A percentile compares a stretch with the other conserved stretches of the same genome.
Conservation (phyloP, 805 yeast species). For the Schizosaccharomyces osmophilus region DNA sequence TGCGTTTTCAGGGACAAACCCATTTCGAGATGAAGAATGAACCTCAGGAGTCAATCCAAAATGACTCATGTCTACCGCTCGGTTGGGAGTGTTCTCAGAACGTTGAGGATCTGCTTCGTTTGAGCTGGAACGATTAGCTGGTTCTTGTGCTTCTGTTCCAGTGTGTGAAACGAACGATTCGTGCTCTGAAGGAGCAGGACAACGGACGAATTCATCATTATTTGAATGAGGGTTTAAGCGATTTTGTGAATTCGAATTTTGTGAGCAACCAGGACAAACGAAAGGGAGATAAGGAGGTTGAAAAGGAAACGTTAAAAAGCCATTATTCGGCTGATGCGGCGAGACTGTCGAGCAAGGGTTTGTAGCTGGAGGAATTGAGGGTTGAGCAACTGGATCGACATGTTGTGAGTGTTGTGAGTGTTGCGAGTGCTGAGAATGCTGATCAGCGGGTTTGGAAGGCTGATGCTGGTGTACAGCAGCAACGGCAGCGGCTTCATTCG, state of each 20-base stretch:
- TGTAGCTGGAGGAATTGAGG: background rate
- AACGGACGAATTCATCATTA: background rate
- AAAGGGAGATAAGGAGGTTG: background rate
- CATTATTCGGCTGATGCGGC: too few relatives aligned
- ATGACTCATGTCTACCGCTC: background rate
- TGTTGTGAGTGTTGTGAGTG: too few relatives aligned
- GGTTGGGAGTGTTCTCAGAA: background rate
- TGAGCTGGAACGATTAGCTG: background rate
- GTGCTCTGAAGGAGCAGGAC: background rate
- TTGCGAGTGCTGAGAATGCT: background rate
- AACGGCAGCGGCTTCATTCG: background rate
- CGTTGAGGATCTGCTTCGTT: background rate
- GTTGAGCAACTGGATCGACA: background rate
- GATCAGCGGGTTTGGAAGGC: background rate
- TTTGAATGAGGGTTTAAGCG: background rate
- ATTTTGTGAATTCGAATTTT: background rate
- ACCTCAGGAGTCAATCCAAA: too few relatives aligned
- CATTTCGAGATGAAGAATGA: too few relatives aligned
- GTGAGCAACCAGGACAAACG: background rate
- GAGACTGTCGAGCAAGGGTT: background rate
- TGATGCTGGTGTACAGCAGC: background rate
- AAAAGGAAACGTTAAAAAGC: background rate
- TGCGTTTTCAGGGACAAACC: too few relatives aligned
- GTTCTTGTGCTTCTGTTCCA: background rate
- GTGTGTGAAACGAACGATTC: background rate